Conservation (phyloP, 345 rosid genomes). For the Conringia planisiliqua region DNA sequence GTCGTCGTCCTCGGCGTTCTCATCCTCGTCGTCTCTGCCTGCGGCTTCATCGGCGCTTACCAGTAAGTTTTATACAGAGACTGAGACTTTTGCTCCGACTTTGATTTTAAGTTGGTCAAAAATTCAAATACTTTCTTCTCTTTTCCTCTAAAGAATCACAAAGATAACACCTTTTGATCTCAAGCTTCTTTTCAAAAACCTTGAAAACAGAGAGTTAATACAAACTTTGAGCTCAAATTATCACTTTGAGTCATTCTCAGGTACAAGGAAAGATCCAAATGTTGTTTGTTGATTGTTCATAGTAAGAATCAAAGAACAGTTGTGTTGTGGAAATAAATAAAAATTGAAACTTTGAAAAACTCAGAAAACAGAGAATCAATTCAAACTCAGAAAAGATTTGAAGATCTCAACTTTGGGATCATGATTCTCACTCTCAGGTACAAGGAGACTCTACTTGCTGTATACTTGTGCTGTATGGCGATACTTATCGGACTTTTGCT, state of each 20-base stretch:
- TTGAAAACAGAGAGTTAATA: no score
- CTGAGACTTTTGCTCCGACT: background rate
- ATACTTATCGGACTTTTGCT: slow-evolving; percentile 69
- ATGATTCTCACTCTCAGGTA: slow-evolving; percentile 25
- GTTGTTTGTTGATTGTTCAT: background rate
- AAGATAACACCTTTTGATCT: background rate
- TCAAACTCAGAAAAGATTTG: background rate
- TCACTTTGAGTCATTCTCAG: background rate
- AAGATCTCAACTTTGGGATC: background rate
- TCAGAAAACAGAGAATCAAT: background rate
- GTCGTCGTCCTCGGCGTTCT: slow-evolving; percentile 73
- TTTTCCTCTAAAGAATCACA: background rate
- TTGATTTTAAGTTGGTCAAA: background rate
- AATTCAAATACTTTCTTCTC: background rate
- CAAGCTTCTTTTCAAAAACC: background rate
- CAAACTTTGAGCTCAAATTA: background rate
- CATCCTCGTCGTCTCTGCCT: slow-evolving; percentile 74
- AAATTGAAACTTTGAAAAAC: background rate
- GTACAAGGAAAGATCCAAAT: background rate
- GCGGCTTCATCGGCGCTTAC: slow-evolving; percentile 87
- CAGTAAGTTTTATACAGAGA: slow-evolving; percentile 25
- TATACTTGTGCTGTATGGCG: slow-evolving; percentile 90
- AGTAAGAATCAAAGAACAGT: no score
- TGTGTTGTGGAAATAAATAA: background rate
- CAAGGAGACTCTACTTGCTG: slow-evolving; percentile 74